Conservation (phyloP, 768 basidiomycete genomes). For the Boletus tomentosulus region DNA sequence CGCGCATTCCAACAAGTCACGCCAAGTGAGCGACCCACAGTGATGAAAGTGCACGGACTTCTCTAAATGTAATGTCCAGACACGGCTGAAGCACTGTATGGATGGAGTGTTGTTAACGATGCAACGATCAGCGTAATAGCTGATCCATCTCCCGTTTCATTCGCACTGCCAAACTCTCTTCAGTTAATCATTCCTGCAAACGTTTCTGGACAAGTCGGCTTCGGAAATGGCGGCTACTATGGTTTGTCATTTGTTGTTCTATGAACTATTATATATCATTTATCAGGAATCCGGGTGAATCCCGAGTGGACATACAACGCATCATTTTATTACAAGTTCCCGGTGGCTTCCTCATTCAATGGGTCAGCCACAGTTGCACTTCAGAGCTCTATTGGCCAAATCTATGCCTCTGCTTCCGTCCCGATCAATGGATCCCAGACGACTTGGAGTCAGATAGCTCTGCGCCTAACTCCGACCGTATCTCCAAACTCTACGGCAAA, state of each 20-base stretch:
- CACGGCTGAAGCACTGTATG: conserved; percentile 42
- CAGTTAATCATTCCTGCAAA: conserved; percentile 43
- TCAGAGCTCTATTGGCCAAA: conserved; percentile 37
- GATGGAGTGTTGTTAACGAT: conserved; percentile 47
- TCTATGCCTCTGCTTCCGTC: conserved; percentile 38
- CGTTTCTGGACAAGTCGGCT: conserved; percentile 39
- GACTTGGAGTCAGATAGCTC: conserved; percentile 44
- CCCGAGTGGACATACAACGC: conserved; percentile 50
- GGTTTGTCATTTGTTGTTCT: conserved; percentile 31
- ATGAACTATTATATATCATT: too few relatives aligned
- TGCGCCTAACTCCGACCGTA: conserved; percentile 39
- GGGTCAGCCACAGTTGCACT: conserved; percentile 43
- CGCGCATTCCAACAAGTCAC: conserved; percentile 62
- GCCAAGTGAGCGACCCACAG: conserved; percentile 34
- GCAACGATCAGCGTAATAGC: conserved; percentile 45
- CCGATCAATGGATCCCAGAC: conserved; percentile 40
- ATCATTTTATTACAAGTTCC: conserved; percentile 56
- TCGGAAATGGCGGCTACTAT: conserved; percentile 54
- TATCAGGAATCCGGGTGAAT: conserved; percentile 51
- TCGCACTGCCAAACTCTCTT: conserved; percentile 57
- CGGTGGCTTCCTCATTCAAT: conserved; percentile 36
- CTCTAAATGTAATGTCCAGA: conserved; percentile 25
- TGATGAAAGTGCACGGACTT: background rate
- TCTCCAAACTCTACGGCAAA: conserved; percentile 42
- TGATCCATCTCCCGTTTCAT: conserved; percentile 48